phyloP scores from a whole-genome alignment of 371 early-diverging fungal genomes.

The Actinomortierella wolfii region DNA sequence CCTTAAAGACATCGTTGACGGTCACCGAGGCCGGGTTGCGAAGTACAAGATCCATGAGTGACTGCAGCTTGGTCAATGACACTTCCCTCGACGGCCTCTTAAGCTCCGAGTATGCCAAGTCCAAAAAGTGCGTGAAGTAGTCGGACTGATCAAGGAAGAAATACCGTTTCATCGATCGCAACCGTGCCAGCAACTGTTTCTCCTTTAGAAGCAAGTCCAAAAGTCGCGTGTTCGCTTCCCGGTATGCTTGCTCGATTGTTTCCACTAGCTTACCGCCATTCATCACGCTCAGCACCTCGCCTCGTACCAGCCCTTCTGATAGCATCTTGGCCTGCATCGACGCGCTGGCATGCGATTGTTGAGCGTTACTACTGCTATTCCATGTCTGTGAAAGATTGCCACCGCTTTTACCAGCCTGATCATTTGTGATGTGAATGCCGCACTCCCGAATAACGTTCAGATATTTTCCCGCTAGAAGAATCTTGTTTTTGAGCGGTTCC shows the following conservation, averaged over 20 bases:
- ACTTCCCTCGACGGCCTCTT: conserved; percentile 70
- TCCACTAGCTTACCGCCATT: conserved; percentile 42
- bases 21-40: conserved; percentile 86
- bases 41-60: conserved; percentile 85
- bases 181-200: conserved; percentile 69
- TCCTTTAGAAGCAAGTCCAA: conserved; percentile 72
- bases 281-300: conserved; percentile 46
- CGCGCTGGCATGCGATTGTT: conserved; percentile 9
- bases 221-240: conserved; percentile 74
- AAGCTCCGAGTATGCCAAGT: conserved; percentile 79
- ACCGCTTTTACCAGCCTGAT: background rate
- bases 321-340: conserved; percentile 4
- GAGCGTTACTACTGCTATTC: conserved; percentile 10
- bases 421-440: conserved; percentile 62
- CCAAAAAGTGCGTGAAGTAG: conserved; percentile 91
- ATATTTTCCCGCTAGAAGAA: conserved; percentile 92
- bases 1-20: conserved; percentile 83
- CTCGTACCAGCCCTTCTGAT: conserved; percentile 44
- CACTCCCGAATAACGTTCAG: conserved; percentile 92
- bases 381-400: no score
- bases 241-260: conserved; percentile 78
- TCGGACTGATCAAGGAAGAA: conserved; percentile 93
- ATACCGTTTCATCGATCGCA: conserved; percentile 89
- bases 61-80: conserved; percentile 74
- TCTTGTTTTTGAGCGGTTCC: conserved; percentile 72